Percentiles rank a stretch among this genome's conserved stretches.
phyloP scores from a whole-genome alignment of 2,329 filamentous ascomycete species.

The Didymella arachidicola region DNA sequence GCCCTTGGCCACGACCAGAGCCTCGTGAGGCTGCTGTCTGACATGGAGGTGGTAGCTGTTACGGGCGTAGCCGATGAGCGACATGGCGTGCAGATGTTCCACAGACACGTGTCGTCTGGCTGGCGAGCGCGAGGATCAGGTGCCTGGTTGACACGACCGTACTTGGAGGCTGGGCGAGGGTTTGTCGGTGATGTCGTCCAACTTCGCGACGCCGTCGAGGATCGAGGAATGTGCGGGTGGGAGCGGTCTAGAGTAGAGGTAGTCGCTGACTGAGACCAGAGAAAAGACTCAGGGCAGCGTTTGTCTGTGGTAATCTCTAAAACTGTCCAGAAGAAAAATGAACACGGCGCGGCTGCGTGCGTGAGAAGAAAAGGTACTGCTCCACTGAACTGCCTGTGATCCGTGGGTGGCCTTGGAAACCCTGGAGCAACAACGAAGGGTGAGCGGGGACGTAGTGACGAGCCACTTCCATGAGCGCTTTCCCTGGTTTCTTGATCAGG shows the following conservation, averaged over 20 bases:
- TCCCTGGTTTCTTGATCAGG: slow-evolving; percentile 8
- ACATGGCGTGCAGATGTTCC: slow-evolving; percentile 12
- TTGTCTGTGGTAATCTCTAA: not conserved
- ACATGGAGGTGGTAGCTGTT: slow-evolving; percentile 8
- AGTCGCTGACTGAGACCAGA: not conserved
- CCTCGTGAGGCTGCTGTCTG: slow-evolving; percentile 72
- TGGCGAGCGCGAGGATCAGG: not conserved
- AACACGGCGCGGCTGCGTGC: slow-evolving; percentile 1
- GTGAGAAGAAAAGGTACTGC: not conserved
- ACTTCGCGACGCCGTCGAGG: not conserved
- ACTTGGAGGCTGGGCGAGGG: not conserved
- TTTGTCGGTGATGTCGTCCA: slow-evolving; percentile 3
- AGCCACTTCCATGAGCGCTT: slow-evolving; percentile 16
- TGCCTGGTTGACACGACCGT: slow-evolving; percentile 3
- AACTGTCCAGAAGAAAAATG: slow-evolving; percentile 1
- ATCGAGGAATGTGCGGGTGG: not conserved
- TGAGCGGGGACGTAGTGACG: slow-evolving; percentile 6
- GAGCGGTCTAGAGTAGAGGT: slow-evolving; percentile 5
- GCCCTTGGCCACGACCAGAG: slow-evolving; percentile 69
- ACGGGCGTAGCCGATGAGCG: slow-evolving; percentile 5
- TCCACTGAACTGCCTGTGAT: not conserved
- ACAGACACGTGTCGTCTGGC: slow-evolving; percentile 3
- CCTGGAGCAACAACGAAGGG: slow-evolving; percentile 13
- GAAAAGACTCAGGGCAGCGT: not conserved
- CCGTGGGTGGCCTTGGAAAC: slow-evolving; percentile 5